Conservation (phyloP, 176 grass and related monocot genomes). For the Carex kokanica region DNA sequence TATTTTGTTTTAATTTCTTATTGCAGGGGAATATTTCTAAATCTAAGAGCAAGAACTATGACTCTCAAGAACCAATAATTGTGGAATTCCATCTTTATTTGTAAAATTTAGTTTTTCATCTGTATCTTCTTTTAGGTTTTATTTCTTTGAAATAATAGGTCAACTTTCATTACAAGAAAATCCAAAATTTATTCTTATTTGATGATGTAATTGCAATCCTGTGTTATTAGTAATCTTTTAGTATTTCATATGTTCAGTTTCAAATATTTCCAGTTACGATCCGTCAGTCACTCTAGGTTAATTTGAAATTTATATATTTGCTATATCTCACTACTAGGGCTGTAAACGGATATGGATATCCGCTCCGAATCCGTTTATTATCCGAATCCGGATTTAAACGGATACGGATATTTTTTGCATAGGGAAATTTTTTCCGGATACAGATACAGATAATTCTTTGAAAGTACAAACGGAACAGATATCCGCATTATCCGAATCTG, state of each 20-base stretch:
- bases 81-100: background rate
- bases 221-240: background rate
- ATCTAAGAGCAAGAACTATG: constrained; percentile 70
- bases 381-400: no score
- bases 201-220: background rate
- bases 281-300: background rate
- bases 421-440: no score
- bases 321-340: background rate
- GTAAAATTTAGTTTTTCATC: constrained; percentile 1
- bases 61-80: constrained; percentile 54
- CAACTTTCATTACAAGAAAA: background rate
- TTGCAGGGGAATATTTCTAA: constrained; percentile 90
- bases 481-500: no score
- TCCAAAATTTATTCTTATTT: background rate
- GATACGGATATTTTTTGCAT: no score
- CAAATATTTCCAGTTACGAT: background rate
- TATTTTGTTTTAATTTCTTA: background rate
- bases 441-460: no score
- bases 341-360: no score
- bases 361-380: no score
- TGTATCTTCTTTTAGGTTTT: background rate
- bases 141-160: background rate
- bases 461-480: no score
- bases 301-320: background rate
- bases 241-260: constrained; percentile 2